These are phyloP conservation scores for Sicyos edulis DNA, from an alignment of 306 rosid species.

Conservation along the genomic window DNA sequence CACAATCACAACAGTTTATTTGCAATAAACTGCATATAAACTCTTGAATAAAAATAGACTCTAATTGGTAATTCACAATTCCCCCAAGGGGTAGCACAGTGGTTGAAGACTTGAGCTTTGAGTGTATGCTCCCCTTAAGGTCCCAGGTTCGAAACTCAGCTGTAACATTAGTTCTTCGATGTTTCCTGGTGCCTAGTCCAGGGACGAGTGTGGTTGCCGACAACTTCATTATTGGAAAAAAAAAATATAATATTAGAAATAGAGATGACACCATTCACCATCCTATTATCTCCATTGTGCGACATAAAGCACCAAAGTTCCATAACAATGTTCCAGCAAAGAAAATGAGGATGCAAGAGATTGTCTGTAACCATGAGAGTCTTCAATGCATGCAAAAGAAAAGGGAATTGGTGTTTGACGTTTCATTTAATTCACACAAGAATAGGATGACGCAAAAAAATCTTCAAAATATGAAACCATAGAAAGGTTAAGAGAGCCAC, in stretches of 20 bases:
- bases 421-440: not conserved
- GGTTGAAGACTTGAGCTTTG: no score
- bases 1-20: not conserved
- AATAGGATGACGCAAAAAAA: not conserved
- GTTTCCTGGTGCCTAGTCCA: no score
- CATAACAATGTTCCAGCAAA: conserved; percentile 80
- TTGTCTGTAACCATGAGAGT: conserved; percentile 32
- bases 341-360: conserved; percentile 85
- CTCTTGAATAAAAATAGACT: no score
- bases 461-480: not conserved
- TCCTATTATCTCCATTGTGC: conserved; percentile 54
- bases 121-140: no score
- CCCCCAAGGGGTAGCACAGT: no score
- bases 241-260: conserved; percentile 1
- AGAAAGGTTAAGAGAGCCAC: not conserved
- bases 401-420: not conserved
- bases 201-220: conserved; percentile 40
- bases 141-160: no score
- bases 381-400: not conserved
- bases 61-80: no score
- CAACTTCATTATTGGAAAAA: conserved; percentile 56
- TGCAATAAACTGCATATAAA: not conserved
- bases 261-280: conserved; percentile 41
- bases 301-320: conserved; percentile 87
- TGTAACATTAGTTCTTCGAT: no score